Evolutionary conservation across 106 monocot genomes (phyloP).

Genomic region (Apostasia shenzhenica): DNA sequence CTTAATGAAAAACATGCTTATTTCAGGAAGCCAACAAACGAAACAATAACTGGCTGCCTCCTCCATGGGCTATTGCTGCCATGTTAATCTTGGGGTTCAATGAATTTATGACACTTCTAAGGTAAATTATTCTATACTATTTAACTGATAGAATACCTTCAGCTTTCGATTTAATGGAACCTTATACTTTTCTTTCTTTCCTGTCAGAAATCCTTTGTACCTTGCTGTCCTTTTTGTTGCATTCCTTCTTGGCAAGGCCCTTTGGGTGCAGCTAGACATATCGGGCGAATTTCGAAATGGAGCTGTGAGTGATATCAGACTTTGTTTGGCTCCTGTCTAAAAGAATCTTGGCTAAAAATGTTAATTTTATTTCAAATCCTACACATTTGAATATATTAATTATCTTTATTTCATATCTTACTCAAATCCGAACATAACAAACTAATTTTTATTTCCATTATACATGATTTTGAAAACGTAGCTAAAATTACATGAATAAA

Average conservation of each 20-base stretch:
- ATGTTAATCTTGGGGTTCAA: constrained; percentile 90
- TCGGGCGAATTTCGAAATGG: constrained; percentile 76
- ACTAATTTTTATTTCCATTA: too few species aligned
- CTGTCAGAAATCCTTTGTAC: constrained; percentile 74
- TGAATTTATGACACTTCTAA: constrained; percentile 88
- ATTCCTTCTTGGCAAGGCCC: constrained; percentile 76
- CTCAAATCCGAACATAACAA: too few species aligned
- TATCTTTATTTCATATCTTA: too few species aligned
- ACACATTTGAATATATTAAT: too few species aligned
- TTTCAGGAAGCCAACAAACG: constrained; percentile 82
- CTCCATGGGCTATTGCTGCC: constrained; percentile 87
- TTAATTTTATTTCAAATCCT: not conserved
- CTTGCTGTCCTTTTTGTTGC: constrained; percentile 72
- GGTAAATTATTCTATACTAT: constrained; percentile 26
- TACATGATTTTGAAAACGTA: too few species aligned
- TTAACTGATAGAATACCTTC: not conserved
- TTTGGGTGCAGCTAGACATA: constrained; percentile 97
- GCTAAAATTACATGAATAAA: too few species aligned
- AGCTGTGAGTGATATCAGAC: constrained; percentile 48
- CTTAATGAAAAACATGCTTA: not conserved
- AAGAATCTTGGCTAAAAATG: not conserved
- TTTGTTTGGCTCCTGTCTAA: not conserved
- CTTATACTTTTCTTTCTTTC: constrained; percentile 3
- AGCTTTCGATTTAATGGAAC: not conserved
- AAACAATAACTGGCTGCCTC: constrained; percentile 93